Percentiles rank a stretch among this genome's conserved stretches.
phyloP scores from a whole-genome alignment of 306 rosid genomes.

The Neltuma alba region DNA sequence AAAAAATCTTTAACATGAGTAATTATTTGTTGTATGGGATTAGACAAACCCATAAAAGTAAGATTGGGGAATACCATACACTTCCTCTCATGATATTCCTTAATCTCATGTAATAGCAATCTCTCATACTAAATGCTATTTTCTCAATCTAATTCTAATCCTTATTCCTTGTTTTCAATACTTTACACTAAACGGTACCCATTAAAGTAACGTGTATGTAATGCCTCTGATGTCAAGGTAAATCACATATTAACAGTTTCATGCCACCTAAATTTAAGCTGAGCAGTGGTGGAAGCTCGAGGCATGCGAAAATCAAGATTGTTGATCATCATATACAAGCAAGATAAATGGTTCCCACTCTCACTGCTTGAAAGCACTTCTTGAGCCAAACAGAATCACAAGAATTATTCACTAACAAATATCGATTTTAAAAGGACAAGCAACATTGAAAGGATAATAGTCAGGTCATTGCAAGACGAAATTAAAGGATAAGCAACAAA shows the following conservation, averaged over 20 bases:
- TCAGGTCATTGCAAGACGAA: not conserved
- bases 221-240: conserved; percentile 18
- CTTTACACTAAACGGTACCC: too few species aligned
- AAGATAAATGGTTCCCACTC: not conserved
- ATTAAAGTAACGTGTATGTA: too few species aligned
- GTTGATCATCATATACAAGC: not conserved
- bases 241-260: not conserved
- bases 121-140: too few species aligned
- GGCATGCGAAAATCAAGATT: not conserved
- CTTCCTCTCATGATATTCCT: too few species aligned
- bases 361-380: not conserved
- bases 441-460: not conserved
- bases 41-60: too few species aligned
- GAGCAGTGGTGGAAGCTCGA: not conserved
- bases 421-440: not conserved
- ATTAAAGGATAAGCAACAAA: not conserved
- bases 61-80: too few species aligned
- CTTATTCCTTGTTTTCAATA: too few species aligned
- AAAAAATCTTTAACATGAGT: too few species aligned
- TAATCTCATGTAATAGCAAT: too few species aligned
- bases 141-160: too few species aligned
- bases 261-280: not conserved
- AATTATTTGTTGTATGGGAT: too few species aligned
- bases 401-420: not conserved
- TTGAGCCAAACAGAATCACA: not conserved